Conservation (phyloP, 208 protist species). For the Wallacemonas collosoma region DNA sequence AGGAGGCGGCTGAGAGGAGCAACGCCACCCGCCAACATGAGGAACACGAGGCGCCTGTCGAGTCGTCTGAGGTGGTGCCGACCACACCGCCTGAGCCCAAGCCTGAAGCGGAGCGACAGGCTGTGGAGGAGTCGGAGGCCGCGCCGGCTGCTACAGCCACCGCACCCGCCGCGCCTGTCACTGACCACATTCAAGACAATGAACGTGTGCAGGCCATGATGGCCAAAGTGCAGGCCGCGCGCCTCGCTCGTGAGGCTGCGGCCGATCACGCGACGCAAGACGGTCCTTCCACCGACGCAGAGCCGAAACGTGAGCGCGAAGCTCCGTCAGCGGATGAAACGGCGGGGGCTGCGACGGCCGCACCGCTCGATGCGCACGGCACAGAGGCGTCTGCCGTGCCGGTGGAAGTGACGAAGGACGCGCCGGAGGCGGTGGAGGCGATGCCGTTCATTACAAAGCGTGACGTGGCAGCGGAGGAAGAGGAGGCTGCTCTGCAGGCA, state of each 20-base stretch:
- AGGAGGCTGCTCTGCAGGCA: constrained; percentile 33
- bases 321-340: too few relatives aligned
- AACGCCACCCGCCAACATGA: too few relatives aligned
- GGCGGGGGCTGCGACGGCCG: too few relatives aligned
- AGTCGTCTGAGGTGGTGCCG: too few relatives aligned
- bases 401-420: neutral
- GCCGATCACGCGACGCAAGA: neutral
- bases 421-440: constrained; percentile 1
- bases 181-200: constrained; percentile 15
- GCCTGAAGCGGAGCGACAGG: too few relatives aligned
- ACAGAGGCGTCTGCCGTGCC: neutral
- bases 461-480: constrained; percentile 19
- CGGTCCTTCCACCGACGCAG: too few relatives aligned
- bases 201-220: constrained; percentile 19
- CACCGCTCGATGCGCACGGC: too few relatives aligned
- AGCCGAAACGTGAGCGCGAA: too few relatives aligned
- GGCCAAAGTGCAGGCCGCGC: constrained; percentile 22
- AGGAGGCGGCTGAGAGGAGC: neutral
- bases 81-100: neutral
- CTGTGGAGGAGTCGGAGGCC: too few relatives aligned
- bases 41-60: too few relatives aligned
- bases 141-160: neutral
- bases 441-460: constrained; percentile 23
- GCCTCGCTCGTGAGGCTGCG: constrained; percentile 19
- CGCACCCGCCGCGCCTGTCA: constrained; percentile 4